Conservation (phyloP, 192 early-diverging fungal genomes). For the Podila clonocystis region DNA sequence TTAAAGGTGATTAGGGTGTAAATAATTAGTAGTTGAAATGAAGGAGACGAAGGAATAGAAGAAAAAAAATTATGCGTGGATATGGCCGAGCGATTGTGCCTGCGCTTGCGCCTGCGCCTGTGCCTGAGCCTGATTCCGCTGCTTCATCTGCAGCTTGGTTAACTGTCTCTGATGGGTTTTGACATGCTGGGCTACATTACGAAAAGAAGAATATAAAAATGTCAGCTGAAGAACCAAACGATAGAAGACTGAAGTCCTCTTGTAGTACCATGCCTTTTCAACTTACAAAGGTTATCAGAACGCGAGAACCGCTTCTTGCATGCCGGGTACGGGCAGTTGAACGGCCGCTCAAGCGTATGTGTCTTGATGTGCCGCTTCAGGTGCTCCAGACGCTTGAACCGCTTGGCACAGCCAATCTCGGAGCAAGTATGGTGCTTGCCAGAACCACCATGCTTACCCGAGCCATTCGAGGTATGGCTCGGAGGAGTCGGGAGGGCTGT, state of each 20-base stretch:
- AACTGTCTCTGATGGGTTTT: constrained; percentile 61
- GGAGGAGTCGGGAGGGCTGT: neutral
- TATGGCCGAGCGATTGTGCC: constrained; percentile 12
- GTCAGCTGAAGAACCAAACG: neutral
- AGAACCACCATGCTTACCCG: constrained; percentile 47
- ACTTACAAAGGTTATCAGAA: constrained; percentile 61
- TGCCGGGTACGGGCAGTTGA: constrained; percentile 53
- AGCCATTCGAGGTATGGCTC: neutral
- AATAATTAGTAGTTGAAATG: too few relatives aligned
- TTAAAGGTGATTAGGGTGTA: neutral
- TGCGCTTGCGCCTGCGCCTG: constrained; percentile 26
- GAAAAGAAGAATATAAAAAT: neutral
- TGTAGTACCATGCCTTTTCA: neutral
- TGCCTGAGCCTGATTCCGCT: constrained; percentile 41
- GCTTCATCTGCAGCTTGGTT: constrained; percentile 30
- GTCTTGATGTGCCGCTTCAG: constrained; percentile 67
- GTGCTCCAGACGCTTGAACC: constrained; percentile 69
- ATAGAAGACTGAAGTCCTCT: neutral
- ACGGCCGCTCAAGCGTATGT: constrained; percentile 68
- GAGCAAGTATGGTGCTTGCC: constrained; percentile 61
- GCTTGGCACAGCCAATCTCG: constrained; percentile 54
- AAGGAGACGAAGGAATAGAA: too few relatives aligned
- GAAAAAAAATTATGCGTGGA: neutral
- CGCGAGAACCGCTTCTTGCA: constrained; percentile 68
- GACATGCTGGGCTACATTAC: constrained; percentile 58